A percentile compares a stretch with the other conserved stretches of the same genome.
These are phyloP conservation scores for Paramecium tetraurelia DNA, from an alignment of 73 alveolate species.

Conservation along the genomic window DNA sequence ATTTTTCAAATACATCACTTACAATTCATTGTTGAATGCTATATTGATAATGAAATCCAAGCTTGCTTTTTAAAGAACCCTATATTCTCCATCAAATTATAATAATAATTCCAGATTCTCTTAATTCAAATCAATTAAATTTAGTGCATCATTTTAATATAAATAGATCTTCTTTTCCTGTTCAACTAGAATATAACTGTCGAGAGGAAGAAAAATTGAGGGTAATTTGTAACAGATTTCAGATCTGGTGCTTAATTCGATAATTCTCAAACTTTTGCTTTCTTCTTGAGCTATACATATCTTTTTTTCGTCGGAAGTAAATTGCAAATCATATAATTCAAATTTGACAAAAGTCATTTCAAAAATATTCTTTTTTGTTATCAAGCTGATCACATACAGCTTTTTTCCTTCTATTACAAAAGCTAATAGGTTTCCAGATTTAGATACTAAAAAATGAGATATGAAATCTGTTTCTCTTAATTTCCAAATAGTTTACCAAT, in stretches of 20 bases:
- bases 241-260: background rate
- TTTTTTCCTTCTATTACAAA: background rate
- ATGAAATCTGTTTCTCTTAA: background rate
- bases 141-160: background rate
- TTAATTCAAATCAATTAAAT: background rate
- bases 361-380: background rate
- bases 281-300: background rate
- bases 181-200: background rate
- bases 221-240: background rate
- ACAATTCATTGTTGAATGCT: background rate
- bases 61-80: background rate
- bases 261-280: background rate
- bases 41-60: background rate
- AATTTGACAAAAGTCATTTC: background rate
- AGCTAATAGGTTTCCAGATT: background rate
- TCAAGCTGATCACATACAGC: background rate
- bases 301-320: background rate
- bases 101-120: background rate
- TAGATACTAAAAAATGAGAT: background rate
- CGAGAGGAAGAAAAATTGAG: background rate
- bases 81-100: background rate
- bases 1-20: background rate
- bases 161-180: background rate
- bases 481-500: background rate
- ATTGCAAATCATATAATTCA: background rate